These are phyloP conservation scores for Gyromitra esculenta DNA, from an alignment of 2,329 filamentous ascomycete genomes.

Conservation along the genomic window DNA sequence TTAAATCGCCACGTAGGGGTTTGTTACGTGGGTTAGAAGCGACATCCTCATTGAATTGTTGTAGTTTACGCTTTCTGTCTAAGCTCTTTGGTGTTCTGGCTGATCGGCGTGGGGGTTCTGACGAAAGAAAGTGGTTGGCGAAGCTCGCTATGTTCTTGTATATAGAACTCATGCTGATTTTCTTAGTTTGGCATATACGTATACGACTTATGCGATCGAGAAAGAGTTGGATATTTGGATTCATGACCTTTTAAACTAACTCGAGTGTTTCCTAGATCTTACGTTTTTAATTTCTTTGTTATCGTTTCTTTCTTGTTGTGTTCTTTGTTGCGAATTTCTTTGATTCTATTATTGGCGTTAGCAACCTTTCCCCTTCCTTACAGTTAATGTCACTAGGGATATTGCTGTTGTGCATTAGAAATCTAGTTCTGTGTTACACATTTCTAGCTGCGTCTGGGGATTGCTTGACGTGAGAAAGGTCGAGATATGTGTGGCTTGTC, in stretches of 20 bases:
- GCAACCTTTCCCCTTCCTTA: no score
- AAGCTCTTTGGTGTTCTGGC: neutral
- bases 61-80: neutral
- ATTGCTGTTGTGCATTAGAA: no score
- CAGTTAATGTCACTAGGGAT: no score
- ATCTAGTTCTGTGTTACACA: no score
- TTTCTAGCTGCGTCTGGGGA: no score
- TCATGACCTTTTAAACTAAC: neutral
- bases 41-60: neutral
- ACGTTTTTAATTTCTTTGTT: no score
- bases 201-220: neutral
- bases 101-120: neutral
- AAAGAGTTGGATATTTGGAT: neutral
- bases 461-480: no score
- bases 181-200: neutral
- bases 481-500: no score
- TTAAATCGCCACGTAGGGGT: neutral
- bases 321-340: neutral
- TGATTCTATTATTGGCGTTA: no score
- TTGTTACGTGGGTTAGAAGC: neutral
- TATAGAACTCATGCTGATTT: neutral
- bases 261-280: neutral
- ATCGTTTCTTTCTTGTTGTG: no score
- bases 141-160: conserved; percentile 5
- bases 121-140: neutral